Conservation (phyloP, 78 protist genomes). For the Cavenderia fasciculata region DNA sequence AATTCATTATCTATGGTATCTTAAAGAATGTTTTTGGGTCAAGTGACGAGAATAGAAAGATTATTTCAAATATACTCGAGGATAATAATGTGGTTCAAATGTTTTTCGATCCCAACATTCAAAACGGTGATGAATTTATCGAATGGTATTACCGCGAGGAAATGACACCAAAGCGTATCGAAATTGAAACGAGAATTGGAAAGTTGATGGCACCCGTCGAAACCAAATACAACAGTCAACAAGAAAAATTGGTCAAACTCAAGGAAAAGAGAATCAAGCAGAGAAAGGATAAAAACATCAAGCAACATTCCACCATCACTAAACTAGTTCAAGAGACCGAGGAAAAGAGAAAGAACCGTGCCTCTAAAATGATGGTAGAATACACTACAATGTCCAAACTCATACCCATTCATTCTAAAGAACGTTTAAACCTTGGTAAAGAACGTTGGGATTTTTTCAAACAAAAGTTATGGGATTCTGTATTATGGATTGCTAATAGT, state of each 20-base stretch:
- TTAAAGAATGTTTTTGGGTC: slow-evolving; percentile 38
- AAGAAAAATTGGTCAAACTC: slow-evolving; percentile 32
- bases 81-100: slow-evolving; percentile 23
- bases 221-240: slow-evolving; percentile 17
- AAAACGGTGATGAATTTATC: neutral
- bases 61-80: slow-evolving; percentile 55
- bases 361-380: slow-evolving; percentile 41
- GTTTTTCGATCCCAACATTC: slow-evolving; percentile 29
- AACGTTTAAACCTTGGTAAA: slow-evolving; percentile 46
- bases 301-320: slow-evolving; percentile 19
- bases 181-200: slow-evolving; percentile 51
- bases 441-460: slow-evolving; percentile 49
- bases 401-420: slow-evolving; percentile 52
- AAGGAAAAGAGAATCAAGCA: slow-evolving; percentile 66
- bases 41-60: slow-evolving; percentile 69
- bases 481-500: neutral
- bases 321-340: slow-evolving; percentile 40
- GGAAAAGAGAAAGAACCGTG: slow-evolving; percentile 28
- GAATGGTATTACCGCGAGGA: slow-evolving; percentile 47
- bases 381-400: slow-evolving; percentile 27
- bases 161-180: slow-evolving; percentile 36
- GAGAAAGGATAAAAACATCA: slow-evolving; percentile 27
- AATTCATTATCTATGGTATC: slow-evolving; percentile 11
- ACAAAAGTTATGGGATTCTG: slow-evolving; percentile 35
- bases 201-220: slow-evolving; percentile 48